phyloP scores from a whole-genome alignment of 306 rosid genomes.

The Phaseolus lunatus region DNA sequence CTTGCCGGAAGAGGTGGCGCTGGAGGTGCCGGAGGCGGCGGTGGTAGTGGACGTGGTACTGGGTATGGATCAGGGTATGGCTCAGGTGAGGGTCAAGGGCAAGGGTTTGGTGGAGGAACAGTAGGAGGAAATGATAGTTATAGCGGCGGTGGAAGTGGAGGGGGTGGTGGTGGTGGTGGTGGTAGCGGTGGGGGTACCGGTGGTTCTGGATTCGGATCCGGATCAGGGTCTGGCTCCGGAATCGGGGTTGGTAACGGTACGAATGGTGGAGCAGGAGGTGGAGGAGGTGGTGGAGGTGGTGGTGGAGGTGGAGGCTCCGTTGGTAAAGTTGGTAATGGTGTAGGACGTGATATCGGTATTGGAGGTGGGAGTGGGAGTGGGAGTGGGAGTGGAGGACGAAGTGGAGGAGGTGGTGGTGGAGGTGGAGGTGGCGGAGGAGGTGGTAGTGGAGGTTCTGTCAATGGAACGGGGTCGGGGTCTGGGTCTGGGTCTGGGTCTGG shows the following conservation, averaged over 20 bases:
- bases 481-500: slow-evolving; percentile 70
- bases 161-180: slow-evolving; percentile 62
- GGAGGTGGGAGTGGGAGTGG: slow-evolving; percentile 52
- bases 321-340: slow-evolving; percentile 58
- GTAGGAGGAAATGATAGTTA: slow-evolving; percentile 54
- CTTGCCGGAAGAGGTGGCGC: slow-evolving; percentile 45
- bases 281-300: slow-evolving; percentile 58
- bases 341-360: slow-evolving; percentile 41
- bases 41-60: slow-evolving; percentile 39
- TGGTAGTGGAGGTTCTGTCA: slow-evolving; percentile 52
- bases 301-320: slow-evolving; percentile 54
- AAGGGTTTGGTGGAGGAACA: slow-evolving; percentile 52
- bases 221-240: slow-evolving; percentile 54
- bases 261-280: slow-evolving; percentile 56
- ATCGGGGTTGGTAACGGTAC: slow-evolving; percentile 54
- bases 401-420: slow-evolving; percentile 29
- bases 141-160: slow-evolving; percentile 51
- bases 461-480: slow-evolving; percentile 58
- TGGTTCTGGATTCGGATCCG: slow-evolving; percentile 63
- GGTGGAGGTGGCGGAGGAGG: slow-evolving; percentile 47
- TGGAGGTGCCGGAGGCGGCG: slow-evolving; percentile 32
- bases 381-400: slow-evolving; percentile 41
- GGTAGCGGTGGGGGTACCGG: slow-evolving; percentile 59
- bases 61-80: slow-evolving; percentile 65
- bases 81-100: slow-evolving; percentile 60